Conservation (phyloP, 768 basidiomycete species). For the Dendrothele bispora region DNA sequence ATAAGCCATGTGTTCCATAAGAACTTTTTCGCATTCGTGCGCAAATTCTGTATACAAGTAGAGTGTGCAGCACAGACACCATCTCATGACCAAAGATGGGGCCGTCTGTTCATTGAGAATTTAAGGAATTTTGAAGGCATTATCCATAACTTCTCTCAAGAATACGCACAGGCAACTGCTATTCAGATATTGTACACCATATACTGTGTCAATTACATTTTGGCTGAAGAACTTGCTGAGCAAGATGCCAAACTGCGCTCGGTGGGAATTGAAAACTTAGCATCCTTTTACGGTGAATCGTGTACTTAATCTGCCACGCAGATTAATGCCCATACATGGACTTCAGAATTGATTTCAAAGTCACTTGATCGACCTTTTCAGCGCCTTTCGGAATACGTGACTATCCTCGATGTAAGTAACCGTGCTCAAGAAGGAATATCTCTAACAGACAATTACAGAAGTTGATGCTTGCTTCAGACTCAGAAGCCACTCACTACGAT, state of each 20-base stretch:
- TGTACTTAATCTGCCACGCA: too few species aligned
- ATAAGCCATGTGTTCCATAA: conserved; percentile 4
- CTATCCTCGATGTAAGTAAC: neutral
- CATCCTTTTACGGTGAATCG: neutral
- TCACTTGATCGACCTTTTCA: conserved; percentile 1
- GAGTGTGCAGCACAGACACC: conserved; percentile 5
- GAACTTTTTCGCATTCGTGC: conserved; percentile 7
- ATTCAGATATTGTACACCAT: conserved; percentile 5
- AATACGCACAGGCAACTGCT: conserved; percentile 2
- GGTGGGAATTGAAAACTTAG: neutral
- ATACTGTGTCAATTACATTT: conserved; percentile 7
- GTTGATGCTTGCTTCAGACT: neutral
- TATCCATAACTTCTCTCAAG: neutral
- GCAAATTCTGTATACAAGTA: conserved; percentile 7
- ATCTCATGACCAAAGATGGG: conserved; percentile 10
- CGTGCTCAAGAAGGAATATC: too few species aligned
- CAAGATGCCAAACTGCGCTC: neutral
- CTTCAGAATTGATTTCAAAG: neutral
- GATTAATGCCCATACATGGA: neutral
- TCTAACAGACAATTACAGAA: too few species aligned
- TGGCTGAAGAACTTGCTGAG: neutral
- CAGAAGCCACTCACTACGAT: neutral
- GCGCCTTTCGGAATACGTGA: neutral
- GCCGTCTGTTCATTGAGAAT: conserved; percentile 5
- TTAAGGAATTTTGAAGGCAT: neutral